Conservation (phyloP, 2,329 filamentous ascomycete species). For the Aspergillus fijiensis region DNA sequence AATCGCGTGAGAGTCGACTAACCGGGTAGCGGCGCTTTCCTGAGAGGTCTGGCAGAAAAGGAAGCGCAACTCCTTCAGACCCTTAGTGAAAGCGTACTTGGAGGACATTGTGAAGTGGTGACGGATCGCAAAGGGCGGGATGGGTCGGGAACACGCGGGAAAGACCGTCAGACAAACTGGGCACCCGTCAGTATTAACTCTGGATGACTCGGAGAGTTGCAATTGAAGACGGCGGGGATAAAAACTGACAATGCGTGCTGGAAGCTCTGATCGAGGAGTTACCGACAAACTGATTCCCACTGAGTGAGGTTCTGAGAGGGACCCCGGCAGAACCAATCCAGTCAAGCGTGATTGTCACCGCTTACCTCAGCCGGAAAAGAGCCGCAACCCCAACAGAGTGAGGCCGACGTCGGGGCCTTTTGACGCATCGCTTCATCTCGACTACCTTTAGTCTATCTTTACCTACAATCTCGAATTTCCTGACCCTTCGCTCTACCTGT, state of each 20-base stretch:
- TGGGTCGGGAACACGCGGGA: neutral
- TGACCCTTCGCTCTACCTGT: neutral
- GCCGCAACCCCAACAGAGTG: slow-evolving; percentile 15
- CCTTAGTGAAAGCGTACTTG: slow-evolving; percentile 88
- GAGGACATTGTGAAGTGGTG: slow-evolving; percentile 67
- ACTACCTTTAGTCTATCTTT: neutral
- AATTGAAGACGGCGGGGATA: slow-evolving; percentile 13
- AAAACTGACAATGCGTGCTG: slow-evolving; percentile 4
- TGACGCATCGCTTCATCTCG: neutral
- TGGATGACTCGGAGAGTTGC: neutral
- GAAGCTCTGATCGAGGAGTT: neutral
- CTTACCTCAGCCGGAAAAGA: slow-evolving; percentile 33
- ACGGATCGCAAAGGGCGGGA: slow-evolving; percentile 2
- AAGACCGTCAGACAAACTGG: neutral
- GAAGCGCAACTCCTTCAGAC: slow-evolving; percentile 94
- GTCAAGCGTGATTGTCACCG: slow-evolving; percentile 26
- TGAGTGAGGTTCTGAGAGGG: slow-evolving; percentile 9
- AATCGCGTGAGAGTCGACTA: slow-evolving; percentile 33
- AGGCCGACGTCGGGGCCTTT: slow-evolving; percentile 21
- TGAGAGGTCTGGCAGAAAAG: slow-evolving; percentile 94
- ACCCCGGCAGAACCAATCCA: slow-evolving; percentile 21
- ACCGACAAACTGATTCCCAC: slow-evolving; percentile 9
- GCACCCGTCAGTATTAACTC: neutral
- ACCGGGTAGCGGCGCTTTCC: slow-evolving; percentile 86
- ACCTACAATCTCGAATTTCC: neutral